Evolutionary conservation across 768 basidiomycete genomes (phyloP), one percentile per base, ranked within the genome.

Genomic region (Leucosporidium creatinivorum): DNA sequence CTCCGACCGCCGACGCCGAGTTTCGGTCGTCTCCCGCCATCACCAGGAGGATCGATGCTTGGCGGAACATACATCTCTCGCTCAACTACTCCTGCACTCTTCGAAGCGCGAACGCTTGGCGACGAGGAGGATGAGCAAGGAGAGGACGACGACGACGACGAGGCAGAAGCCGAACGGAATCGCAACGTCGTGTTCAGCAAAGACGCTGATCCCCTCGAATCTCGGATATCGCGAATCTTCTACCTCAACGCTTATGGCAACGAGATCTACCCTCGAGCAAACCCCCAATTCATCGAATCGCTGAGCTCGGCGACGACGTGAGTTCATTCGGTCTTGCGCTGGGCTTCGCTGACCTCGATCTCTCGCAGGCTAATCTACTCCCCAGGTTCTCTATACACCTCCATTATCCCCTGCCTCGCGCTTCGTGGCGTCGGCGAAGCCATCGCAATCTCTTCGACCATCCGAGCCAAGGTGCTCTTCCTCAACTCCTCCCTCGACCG

Each of bases 261-360:
- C 50, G 74, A 74, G 56, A 74, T 68, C 28, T 67, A 28, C 36
- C 74, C 74, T 8, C 56, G 69, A 18, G 71, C 74, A 13, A 71
- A 70, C 61, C 63, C 65, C 2, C 13, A 62, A 10, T 68, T 69
- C 36, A n/a, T 70, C 21, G 65, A 67, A 23, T 61, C 65, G 23
- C 48, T 74, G 2, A 19, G 30, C n/a, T n/a, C 47, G 7, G 59
- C 63, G 26, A 66, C 64, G 7, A 47, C 58, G 67, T 69, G 23
- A 25, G 56, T 49, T 55, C 30, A 57, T 15, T 61, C 23, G 18
- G 21, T 28, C 52, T 28, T 7, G 39, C 33, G 2, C 23, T 25
- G 4, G 1, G 23, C 12, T 12, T 23, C 13, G 25, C 51, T 26
- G 4, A 48, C 6, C 39, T 15, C 39, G 39, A 44, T 10, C 21